Evolutionary conservation across 2,329 filamentous ascomycete genomes (phyloP), one percentile per base, ranked within the genome.

Genomic region (Aspergillus clavatus): DNA sequence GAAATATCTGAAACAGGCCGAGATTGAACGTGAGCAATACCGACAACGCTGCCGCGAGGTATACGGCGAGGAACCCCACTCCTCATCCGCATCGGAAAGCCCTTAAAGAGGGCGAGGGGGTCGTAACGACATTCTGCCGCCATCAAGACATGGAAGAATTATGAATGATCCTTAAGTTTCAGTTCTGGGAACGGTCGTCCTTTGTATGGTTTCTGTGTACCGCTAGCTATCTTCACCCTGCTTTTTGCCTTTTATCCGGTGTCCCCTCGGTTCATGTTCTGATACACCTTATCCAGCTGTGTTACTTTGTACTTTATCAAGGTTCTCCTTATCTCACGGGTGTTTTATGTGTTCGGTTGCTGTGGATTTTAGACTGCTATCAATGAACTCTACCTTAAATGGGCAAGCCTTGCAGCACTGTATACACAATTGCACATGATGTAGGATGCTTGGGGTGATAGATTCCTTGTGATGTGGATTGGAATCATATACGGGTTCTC

Each of bases 21-120:
- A 50, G 6, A 53, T 51, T 7, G 67, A 71, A 40, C 43, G 40
- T 11, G 50, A 54, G 31, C 65, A 67, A 27, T 72, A 70, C 45
- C 24, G 43, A 5, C 58, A 56, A 27, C 67, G 71, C 52, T 56
- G 65, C 50, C 54, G 50, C 27, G 58, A 66, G 23, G 61, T 61
- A 2, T 72, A 71, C 48, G 68, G 67, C 21, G 50, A 58, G 35
- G 58, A 60, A 6, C 42, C 31, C 12, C 31, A 18, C 31, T 35
- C 31, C 11, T 18, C 31, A 10, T 27, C 39, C 37, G 42, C 18
- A 36, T 39, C 24, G 31, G 11, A 19, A 45, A 41, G 21, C 8
- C 24, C 27, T 36, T 16, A 12, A 36, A 21, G 4, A 28, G 14
- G 1, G 0, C 18, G n/a, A n/a, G n/a, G n/a, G n/a, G n/a, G n/a